Evolutionary conservation across 768 basidiomycete genomes (phyloP), one percentile per base, ranked within the genome.

Genomic region (Cystofilobasidium bisporidii): DNA sequence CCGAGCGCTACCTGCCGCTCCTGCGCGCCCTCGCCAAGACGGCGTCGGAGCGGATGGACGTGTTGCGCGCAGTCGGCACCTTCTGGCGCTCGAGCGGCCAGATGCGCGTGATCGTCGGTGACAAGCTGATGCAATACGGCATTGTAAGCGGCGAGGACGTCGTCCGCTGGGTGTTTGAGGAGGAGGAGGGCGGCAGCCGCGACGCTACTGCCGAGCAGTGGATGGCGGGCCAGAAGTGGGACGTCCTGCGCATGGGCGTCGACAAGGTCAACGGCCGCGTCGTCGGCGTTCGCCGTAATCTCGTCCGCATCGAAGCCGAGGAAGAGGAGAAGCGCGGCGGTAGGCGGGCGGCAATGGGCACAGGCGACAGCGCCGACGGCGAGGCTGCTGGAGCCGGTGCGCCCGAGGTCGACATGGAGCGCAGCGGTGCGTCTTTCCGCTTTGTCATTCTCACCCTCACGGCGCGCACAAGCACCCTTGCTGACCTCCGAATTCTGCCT

Each of bases 121-220:
- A 98, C 81, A 99, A 99, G 79, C 80, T 98, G 63, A 88, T 98
- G 85, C 94, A 98, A 75, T 99, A 99, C 78, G 92, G 96, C 75
- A 89, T 98, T 65, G 87, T 98, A 47, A 92, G 97, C 72, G 91
- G 93, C 0, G 85, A 85, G 20, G 93, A 99, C 71, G 87, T 98
- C 12, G 86, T 96, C 63, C 80, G 79, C 4, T 94, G 89, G 87
- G 84, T 87, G 22, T 94, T 97, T 76, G 72, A 72, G 38, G 47
- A 57, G 11, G 63, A 63, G 14, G 65, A 62, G 9, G 47, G 26
- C n/a, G 65, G 65, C 5, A 72, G 71, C 22, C 56, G 79, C 76
- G 32, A 75, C 78, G 28, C 72, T 79, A 53, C 77, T 76, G 41
- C 71, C 61, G 56, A 71, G 68, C 40, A 73, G 69, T 80, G 79